These are phyloP conservation scores for Podila epicladia DNA, from an alignment of 192 early-diverging fungal genomes.

Conservation along the genomic window DNA sequence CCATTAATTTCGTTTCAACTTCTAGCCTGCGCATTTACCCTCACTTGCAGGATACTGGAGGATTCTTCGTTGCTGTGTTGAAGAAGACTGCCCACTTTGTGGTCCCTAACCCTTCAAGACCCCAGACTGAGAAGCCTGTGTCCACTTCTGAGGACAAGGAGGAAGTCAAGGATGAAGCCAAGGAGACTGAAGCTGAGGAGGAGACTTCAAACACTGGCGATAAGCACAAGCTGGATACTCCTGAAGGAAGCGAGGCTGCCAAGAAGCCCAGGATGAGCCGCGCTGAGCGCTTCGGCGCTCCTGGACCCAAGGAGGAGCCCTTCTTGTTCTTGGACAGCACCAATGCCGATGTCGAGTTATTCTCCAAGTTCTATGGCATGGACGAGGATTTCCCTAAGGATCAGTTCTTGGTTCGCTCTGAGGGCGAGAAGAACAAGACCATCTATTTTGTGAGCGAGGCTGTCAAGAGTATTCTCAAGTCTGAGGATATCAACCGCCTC, in stretches of 20 bases:
- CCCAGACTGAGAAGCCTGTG: conserved; percentile 56
- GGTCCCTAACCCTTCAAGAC: conserved; percentile 58
- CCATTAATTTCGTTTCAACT: conserved; percentile 1
- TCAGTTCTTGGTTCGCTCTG: conserved; percentile 92
- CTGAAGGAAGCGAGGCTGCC: conserved; percentile 17
- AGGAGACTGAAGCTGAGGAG: conserved; percentile 4
- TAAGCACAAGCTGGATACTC: conserved; percentile 29
- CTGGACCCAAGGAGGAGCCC: conserved; percentile 77
- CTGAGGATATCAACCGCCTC: conserved; percentile 67
- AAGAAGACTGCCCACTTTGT: conserved; percentile 80
- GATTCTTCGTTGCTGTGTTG: conserved; percentile 98
- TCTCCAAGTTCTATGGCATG: conserved; percentile 84
- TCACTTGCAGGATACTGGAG: conserved; percentile 95
- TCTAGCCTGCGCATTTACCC: conserved; percentile 89
- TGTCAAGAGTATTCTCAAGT: conserved; percentile 77
- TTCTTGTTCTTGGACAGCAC: conserved; percentile 82
- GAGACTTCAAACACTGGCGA: conserved; percentile 20
- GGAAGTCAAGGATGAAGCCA: conserved; percentile 3
- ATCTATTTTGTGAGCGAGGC: conserved; percentile 89
- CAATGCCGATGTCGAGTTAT: conserved; percentile 66
- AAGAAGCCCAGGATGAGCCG: conserved; percentile 45
- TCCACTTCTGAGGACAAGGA: conserved; percentile 8
- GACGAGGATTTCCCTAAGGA: conserved; percentile 75
- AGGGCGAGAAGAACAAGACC: conserved; percentile 69
- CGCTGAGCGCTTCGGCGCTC: conserved; percentile 32